Percentiles rank a stretch among this genome's conserved stretches.
These are phyloP conservation scores for Artomyces pyxidatus DNA, from an alignment of 768 basidiomycete species.

Conservation along the genomic window DNA sequence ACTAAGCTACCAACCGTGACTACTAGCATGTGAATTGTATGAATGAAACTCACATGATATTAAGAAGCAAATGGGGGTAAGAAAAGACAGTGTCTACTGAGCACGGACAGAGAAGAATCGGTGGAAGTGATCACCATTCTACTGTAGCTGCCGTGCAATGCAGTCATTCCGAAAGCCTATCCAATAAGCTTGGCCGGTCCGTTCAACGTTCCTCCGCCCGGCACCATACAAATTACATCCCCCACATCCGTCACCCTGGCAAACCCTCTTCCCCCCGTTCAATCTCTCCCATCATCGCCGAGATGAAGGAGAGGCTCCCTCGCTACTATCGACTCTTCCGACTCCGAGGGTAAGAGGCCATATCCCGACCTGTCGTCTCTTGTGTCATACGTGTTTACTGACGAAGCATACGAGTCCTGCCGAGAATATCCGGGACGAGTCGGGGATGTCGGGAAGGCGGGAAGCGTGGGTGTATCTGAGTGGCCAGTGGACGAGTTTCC, in stretches of 20 bases:
- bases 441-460: not conserved
- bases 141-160: not conserved
- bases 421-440: conserved; percentile 1
- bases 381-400: conserved; percentile 4
- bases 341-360: conserved; percentile 13
- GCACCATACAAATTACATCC: not conserved
- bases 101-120: not conserved
- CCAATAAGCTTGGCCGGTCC: not conserved
- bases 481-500: not conserved
- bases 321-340: conserved; percentile 13
- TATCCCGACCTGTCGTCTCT: conserved; percentile 5
- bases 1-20: not conserved
- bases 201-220: not conserved
- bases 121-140: not conserved
- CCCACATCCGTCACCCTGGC: too few species aligned
- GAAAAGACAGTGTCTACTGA: not conserved
- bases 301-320: conserved; percentile 14
- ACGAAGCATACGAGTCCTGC: conserved; percentile 11
- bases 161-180: not conserved
- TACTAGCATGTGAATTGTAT: not conserved
- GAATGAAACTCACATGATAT: not conserved
- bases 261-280: too few species aligned
- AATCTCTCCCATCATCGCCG: conserved; percentile 7
- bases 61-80: too few species aligned
- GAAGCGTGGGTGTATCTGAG: not conserved